Evolutionary conservation across 2,329 filamentous ascomycete species (phyloP), one percentile per base, ranked within the genome.

Genomic region (Sporothrix pseudoabietina): DNA sequence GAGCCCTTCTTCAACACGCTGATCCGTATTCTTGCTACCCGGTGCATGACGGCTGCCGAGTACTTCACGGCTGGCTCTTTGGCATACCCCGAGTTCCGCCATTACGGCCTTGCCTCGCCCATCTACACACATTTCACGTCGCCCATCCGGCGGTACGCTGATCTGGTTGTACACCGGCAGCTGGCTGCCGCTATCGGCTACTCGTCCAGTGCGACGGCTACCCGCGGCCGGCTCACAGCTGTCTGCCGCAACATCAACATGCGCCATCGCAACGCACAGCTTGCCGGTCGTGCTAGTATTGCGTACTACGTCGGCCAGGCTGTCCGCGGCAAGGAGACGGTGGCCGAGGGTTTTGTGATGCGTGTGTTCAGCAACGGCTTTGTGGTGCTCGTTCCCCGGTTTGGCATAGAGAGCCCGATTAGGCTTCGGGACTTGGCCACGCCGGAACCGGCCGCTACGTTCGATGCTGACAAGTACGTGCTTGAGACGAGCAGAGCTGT

Each of bases 81-180:
- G 81, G 90, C 94, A 0, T 95, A 96, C 81, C 92, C 94, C 0
- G 96, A 98, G 80, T 99, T 97, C 87, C 90, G 94, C 71, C 97
- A 99, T 84, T 99, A 99, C 82, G 96, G 96, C 77, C 90, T 99
- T 49, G 97, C 97, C 0, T 94, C 92, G 3, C 93, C 97, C 79
- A 99, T 99, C 80, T 99, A 99, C 85, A 99, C 96, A 1, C 96
- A 99, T 82, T 99, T 99, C 83, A 99, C 96, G 0, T 97, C 93
- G 3, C 97, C 96, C 3, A 99, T 99, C 80, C 92, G 96, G 74
- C 93, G 97, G 41, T 99, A 99, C 81, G 95, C 95, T n/a, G 96
- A 99, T 84, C 88, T 99, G 2, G 90, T 97, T 72, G 95, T 94
- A 4, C 76, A 77, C 73, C 75, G 76, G 22, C 96, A 99, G 84